Conservation (phyloP, 805 yeast genomes). For the Pichia kluyveri region DNA sequence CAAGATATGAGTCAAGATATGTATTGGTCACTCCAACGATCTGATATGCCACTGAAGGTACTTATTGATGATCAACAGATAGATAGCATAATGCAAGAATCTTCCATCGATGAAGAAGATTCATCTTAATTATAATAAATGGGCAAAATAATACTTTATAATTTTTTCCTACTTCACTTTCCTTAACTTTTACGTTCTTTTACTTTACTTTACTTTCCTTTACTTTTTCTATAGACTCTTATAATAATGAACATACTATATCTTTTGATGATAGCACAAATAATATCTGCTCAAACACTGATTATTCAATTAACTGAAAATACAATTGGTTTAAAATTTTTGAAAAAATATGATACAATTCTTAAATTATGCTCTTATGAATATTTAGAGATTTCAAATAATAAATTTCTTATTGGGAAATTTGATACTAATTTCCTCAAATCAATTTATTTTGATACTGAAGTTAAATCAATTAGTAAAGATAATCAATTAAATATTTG, state of each 20-base stretch:
- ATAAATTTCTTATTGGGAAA: constrained; percentile 29
- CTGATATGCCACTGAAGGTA: not conserved
- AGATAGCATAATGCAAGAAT: not conserved
- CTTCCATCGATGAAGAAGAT: not conserved
- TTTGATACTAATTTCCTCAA: constrained; percentile 24
- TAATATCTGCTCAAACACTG: not conserved
- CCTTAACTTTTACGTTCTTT: too few relatives aligned
- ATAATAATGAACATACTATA: not conserved
- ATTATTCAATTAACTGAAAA: not conserved
- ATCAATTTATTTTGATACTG: constrained; percentile 26
- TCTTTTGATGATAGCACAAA: not conserved
- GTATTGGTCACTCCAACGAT: not conserved
- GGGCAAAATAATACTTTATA: not conserved
- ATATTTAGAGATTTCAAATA: not conserved
- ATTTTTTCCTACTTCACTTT: too few relatives aligned
- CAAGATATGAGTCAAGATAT: not conserved
- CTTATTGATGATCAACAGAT: not conserved
- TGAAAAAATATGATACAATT: not conserved
- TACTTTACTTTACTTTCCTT: too few relatives aligned
- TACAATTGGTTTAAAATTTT: not conserved
- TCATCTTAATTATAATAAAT: not conserved
- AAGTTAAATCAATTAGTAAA: constrained; percentile 27
- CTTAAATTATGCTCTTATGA: not conserved
- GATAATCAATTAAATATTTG: constrained; percentile 24
- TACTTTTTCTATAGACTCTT: too few relatives aligned